Conservation (phyloP, 2,329 filamentous ascomycete genomes). For the Xylaria polymorpha region DNA sequence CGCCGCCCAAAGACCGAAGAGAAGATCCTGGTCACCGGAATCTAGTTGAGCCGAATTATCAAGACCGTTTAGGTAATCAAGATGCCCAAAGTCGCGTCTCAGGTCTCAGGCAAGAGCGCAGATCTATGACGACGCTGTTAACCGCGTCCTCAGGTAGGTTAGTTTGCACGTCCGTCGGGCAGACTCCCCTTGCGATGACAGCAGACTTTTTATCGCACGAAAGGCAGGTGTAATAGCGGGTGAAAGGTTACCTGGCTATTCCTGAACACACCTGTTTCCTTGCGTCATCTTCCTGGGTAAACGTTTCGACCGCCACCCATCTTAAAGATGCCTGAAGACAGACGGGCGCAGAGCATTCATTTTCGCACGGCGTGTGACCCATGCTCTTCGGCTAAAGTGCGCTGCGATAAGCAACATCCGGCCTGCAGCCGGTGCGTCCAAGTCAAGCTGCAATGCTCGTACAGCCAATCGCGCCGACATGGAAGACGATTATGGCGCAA, state of each 20-base stretch:
- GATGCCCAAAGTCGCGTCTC: not conserved
- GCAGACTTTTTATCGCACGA: not conserved
- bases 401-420: slow-evolving; percentile 32
- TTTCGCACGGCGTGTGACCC: slow-evolving; percentile 34
- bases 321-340: slow-evolving; percentile 7
- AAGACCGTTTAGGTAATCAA: not conserved
- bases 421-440: slow-evolving; percentile 31
- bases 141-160: not conserved
- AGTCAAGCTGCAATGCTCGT: slow-evolving; percentile 28
- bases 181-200: not conserved
- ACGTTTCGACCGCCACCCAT: not conserved
- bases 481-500: slow-evolving; percentile 26
- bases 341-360: not conserved
- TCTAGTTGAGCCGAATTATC: not conserved
- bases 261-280: not conserved
- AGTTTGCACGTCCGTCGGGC: not conserved
- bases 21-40: slow-evolving; percentile 3
- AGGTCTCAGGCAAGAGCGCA: not conserved
- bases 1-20: not conserved
- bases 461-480: slow-evolving; percentile 33
- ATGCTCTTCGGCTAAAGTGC: slow-evolving; percentile 34
- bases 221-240: not conserved
- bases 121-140: not conserved
- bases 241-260: not conserved
- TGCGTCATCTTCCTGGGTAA: not conserved